A percentile compares a stretch with the other conserved stretches of the same genome.
Evolutionary conservation across 768 basidiomycete species (phyloP).

Genomic region (Gyrodon lividus): DNA sequence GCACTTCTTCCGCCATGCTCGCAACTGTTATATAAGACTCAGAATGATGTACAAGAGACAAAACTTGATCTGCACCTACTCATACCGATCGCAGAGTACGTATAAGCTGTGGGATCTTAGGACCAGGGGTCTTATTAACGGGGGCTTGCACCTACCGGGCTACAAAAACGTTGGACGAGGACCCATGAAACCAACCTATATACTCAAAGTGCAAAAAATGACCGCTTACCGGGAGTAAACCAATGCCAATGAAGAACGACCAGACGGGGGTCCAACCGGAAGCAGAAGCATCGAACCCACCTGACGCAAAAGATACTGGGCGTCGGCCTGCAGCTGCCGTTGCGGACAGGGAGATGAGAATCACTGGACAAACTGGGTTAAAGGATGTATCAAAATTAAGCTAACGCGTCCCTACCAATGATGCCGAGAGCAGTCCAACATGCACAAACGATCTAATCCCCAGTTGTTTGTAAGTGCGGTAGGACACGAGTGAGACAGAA

Average conservation of each 20-base stretch:
- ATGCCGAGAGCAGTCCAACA: slow-evolving; percentile 63
- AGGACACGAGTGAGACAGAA: not conserved
- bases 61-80: slow-evolving; percentile 33
- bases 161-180: slow-evolving; percentile 5
- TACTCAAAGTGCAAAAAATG: not conserved
- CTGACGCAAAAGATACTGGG: slow-evolving; percentile 54
- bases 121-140: not conserved
- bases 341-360: slow-evolving; percentile 52
- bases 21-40: slow-evolving; percentile 39
- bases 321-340: slow-evolving; percentile 57
- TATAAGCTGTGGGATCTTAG: slow-evolving; percentile 43
- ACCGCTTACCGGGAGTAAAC: slow-evolving; percentile 50
- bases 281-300: slow-evolving; percentile 57
- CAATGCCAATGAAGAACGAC: slow-evolving; percentile 71
- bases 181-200: not conserved
- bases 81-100: slow-evolving; percentile 62
- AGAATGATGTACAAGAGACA: not conserved
- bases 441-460: slow-evolving; percentile 51
- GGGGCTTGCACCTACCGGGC: slow-evolving; percentile 24
- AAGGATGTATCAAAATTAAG: not conserved
- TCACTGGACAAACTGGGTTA: slow-evolving; percentile 41
- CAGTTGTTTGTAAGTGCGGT: slow-evolving; percentile 3
- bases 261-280: slow-evolving; percentile 69
- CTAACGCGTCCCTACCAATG: slow-evolving; percentile 35
- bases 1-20: slow-evolving; percentile 69